Evolutionary conservation across 768 basidiomycete genomes (phyloP), one percentile per base, ranked within the genome.

Genomic region (Auriscalpium orientale): DNA sequence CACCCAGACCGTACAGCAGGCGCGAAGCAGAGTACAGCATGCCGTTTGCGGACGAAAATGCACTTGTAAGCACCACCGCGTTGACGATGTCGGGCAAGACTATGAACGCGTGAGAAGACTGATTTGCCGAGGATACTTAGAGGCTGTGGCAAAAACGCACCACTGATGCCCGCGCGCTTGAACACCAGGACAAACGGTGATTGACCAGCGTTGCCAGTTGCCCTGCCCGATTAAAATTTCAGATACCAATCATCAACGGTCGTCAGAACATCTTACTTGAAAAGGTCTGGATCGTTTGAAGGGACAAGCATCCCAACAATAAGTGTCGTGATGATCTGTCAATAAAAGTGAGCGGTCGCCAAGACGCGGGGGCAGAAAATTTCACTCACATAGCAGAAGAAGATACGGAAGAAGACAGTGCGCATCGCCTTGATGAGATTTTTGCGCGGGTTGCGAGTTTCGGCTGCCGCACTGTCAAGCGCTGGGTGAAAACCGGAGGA

Each of bases 151-250:
- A 28, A 37, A 49, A 22, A 46, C 58, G 8, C 4, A 61, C 60
- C 58, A 51, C 59, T 59, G 33, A 61, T 49, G 47, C 60, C 60
- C 10, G 60, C 60, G 8, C 49, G 54, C 28, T 56, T 54, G 38
- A 61, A 61, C 13, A 56, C 60, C 18, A 61, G 51, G 4, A 61
- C 60, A 35, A 61, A 61, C 11, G 60, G 60, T 10, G 60, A 61
- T 52, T 61, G 60, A 9, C 57, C 60, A 16, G 57, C 54, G 18
- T 58, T 56, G 46, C 53, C 46, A 33, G 60, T 54, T 53, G 50
- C 56, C 43, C 60, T 61, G 46, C 13, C 33, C 28, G 15, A n/a
- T 22, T 36, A 16, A 15, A 18, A 47, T 21, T 2, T 43, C 13
- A 53, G 51, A 49, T 35, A 34, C 11, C 18, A 20, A 9, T 18